Conservation (phyloP, 495 filamentous ascomycete genomes). For the Penicillium lividum region DNA sequence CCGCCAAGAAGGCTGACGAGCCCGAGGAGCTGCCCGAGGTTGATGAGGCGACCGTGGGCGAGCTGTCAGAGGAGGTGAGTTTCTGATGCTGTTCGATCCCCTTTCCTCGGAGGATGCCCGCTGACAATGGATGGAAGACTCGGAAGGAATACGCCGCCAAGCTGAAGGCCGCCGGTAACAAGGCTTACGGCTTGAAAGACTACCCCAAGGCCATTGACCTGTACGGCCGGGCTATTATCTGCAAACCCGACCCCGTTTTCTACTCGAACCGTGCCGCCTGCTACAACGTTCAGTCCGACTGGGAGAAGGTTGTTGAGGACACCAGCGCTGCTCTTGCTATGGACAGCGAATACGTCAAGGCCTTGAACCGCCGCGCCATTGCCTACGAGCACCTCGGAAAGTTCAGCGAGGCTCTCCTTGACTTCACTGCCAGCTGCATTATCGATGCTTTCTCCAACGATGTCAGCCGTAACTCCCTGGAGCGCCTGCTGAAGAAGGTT, state of each 20-base stretch:
- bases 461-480: constrained; percentile 80
- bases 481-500: constrained; percentile 94
- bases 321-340: constrained; percentile 91
- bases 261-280: constrained; percentile 98
- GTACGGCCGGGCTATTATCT: constrained; percentile 92
- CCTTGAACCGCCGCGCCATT: constrained; percentile 90
- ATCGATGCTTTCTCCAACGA: constrained; percentile 96
- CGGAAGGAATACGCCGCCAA: constrained; percentile 82
- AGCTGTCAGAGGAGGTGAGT: constrained; percentile 66
- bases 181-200: constrained; percentile 90
- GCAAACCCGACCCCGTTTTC: constrained; percentile 96
- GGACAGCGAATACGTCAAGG: constrained; percentile 96
- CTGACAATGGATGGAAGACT: constrained; percentile 31
- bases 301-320: constrained; percentile 96
- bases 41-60: constrained; percentile 70
- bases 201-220: constrained; percentile 89
- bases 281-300: constrained; percentile 87
- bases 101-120: neutral
- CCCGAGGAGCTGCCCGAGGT: constrained; percentile 83
- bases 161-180: constrained; percentile 94
- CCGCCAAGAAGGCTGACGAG: constrained; percentile 59
- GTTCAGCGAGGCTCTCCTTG: constrained; percentile 91
- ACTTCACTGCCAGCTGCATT: constrained; percentile 98
- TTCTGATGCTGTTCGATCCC: neutral
- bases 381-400: constrained; percentile 91